Conservation (phyloP, 768 basidiomycete species). For the Boletus sp. region DNA sequence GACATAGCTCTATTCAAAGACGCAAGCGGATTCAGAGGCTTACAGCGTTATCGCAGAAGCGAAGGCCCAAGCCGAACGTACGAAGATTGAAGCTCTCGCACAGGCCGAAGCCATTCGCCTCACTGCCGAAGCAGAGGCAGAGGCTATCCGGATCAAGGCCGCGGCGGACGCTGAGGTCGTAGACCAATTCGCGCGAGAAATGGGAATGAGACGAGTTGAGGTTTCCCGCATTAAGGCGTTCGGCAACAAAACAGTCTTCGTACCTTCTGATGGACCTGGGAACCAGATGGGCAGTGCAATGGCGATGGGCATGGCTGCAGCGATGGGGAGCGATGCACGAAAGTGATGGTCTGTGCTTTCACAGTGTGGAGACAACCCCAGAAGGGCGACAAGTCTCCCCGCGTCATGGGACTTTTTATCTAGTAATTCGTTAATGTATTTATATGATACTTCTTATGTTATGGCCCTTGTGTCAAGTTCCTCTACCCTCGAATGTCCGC, state of each 20-base stretch:
- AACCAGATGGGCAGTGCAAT: conserved; percentile 59
- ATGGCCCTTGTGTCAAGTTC: too few species aligned
- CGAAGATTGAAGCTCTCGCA: conserved; percentile 71
- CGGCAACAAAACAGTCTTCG: conserved; percentile 68
- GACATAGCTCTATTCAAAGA: conserved; percentile 32
- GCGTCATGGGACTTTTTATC: background rate
- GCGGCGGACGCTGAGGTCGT: conserved; percentile 58
- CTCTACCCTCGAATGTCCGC: background rate
- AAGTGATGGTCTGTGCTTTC: conserved; percentile 5
- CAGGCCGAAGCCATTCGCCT: conserved; percentile 76
- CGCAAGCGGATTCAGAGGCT: conserved; percentile 73
- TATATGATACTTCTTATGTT: background rate
- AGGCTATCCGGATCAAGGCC: conserved; percentile 63
- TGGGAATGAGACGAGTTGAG: conserved; percentile 69
- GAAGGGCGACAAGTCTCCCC: too few species aligned
- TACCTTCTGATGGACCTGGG: conserved; percentile 60
- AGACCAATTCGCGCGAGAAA: conserved; percentile 72
- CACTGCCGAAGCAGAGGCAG: conserved; percentile 72
- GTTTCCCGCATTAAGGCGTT: conserved; percentile 61
- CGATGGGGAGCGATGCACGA: conserved; percentile 45
- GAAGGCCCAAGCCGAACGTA: conserved; percentile 65
- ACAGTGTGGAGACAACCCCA: too few species aligned
- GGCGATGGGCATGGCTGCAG: conserved; percentile 69
- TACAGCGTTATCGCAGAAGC: conserved; percentile 73
- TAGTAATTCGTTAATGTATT: background rate